These are phyloP conservation scores for Dichotomopilus funicola DNA, from an alignment of 2,329 filamentous ascomycete species.

Conservation along the genomic window DNA sequence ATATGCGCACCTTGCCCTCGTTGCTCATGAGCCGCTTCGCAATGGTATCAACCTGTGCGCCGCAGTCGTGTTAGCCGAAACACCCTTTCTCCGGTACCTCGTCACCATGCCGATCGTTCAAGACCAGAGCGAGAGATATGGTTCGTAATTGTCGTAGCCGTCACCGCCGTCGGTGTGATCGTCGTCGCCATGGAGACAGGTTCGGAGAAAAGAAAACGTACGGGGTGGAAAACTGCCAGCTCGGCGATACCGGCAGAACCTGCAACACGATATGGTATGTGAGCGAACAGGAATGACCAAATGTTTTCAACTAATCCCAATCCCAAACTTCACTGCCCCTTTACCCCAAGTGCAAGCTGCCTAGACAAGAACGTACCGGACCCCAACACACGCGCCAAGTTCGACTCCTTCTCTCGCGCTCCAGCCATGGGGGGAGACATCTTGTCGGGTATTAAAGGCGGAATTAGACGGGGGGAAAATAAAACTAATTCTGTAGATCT, in stretches of 20 bases:
- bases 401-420: slow-evolving; percentile 71
- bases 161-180: too few species aligned
- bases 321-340: not conserved
- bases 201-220: slow-evolving; percentile 36
- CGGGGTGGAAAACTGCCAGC: slow-evolving; percentile 86
- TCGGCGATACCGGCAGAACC: slow-evolving; percentile 91
- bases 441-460: slow-evolving; percentile 18
- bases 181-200: too few species aligned
- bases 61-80: not conserved
- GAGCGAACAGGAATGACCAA: slow-evolving; percentile 4
- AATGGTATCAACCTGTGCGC: slow-evolving; percentile 80
- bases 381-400: slow-evolving; percentile 77
- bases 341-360: too few species aligned
- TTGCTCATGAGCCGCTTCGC: slow-evolving; percentile 99
- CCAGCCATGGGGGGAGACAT: slow-evolving; percentile 55
- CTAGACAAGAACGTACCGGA: slow-evolving; percentile 57
- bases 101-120: too few species aligned
- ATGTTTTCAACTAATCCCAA: not conserved
- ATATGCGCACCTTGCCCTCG: slow-evolving; percentile 58
- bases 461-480: not conserved
- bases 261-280: slow-evolving; percentile 31
- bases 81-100: too few species aligned
- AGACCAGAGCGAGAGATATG: too few species aligned
- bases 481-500: not conserved
- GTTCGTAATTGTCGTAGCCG: too few species aligned